Percentiles rank a stretch among this genome's conserved stretches.
phyloP scores from a whole-genome alignment of 305 asterid species.

The Solanum aculeatissimum region DNA sequence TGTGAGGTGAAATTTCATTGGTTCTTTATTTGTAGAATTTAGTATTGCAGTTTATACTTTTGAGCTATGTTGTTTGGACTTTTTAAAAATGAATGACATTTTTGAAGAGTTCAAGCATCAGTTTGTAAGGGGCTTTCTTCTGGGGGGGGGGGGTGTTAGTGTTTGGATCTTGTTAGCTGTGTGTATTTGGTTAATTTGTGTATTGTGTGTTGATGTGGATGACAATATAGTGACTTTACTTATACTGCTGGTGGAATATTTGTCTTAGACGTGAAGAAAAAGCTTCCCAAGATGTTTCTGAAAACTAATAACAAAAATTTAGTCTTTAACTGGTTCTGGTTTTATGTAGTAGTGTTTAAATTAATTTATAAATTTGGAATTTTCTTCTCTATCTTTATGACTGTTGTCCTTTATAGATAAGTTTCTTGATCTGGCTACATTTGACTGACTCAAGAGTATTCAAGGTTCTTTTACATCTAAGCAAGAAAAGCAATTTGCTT shows the following conservation, averaged over 20 bases:
- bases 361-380: not conserved
- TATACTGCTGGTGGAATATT: not conserved
- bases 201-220: not conserved
- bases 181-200: not conserved
- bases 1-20: not conserved
- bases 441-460: not conserved
- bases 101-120: not conserved
- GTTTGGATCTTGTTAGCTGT: not conserved
- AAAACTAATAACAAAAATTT: not conserved
- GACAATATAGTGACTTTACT: not conserved
- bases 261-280: not conserved
- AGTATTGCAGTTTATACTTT: not conserved
- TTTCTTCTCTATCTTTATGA: not conserved
- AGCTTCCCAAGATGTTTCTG: not conserved
- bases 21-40: not conserved
- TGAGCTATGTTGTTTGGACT: not conserved
- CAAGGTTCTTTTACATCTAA: not conserved
- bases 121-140: not conserved
- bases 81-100: not conserved
- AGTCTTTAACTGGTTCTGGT: not conserved
- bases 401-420: not conserved
- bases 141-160: not conserved
- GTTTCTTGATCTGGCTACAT: not conserved
- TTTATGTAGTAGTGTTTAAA: not conserved
- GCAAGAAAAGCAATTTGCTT: not conserved